Percentiles rank a stretch among this genome's conserved stretches.
Conservation (phyloP, 2,329 filamentous ascomycete species). For the Meredithiella fracta region DNA sequence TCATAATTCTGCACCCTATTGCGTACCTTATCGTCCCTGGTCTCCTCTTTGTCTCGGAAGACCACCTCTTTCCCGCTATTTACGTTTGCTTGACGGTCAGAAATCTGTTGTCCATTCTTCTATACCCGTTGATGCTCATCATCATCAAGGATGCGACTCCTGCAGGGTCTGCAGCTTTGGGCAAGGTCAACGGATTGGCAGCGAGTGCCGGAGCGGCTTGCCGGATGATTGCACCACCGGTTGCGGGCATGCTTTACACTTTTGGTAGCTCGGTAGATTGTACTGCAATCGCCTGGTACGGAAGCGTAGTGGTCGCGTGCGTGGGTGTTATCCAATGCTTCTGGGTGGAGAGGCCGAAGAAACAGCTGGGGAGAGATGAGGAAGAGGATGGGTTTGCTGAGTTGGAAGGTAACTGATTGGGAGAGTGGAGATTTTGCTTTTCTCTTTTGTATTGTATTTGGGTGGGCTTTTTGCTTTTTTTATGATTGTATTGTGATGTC, state of each 20-base stretch:
- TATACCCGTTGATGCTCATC: slow-evolving; percentile 51
- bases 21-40: slow-evolving; percentile 43
- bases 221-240: slow-evolving; percentile 48
- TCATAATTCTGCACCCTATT: slow-evolving; percentile 44
- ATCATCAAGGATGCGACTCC: slow-evolving; percentile 51
- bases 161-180: slow-evolving; percentile 33
- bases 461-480: neutral
- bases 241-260: slow-evolving; percentile 47
- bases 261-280: slow-evolving; percentile 39
- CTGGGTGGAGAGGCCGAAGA: slow-evolving; percentile 25
- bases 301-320: slow-evolving; percentile 38
- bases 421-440: neutral
- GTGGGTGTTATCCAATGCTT: slow-evolving; percentile 46
- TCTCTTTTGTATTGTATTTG: neutral
- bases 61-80: slow-evolving; percentile 37
- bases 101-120: slow-evolving; percentile 44
- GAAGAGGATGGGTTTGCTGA: neutral
- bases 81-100: slow-evolving; percentile 41
- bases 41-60: slow-evolving; percentile 38
- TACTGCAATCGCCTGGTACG: slow-evolving; percentile 48
- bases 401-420: neutral
- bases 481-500: neutral
- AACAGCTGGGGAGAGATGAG: slow-evolving; percentile 18
- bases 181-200: slow-evolving; percentile 49
- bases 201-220: slow-evolving; percentile 50